Evolutionary conservation across 805 yeast species (phyloP).

Genomic region (Kuraishia capsulata): DNA sequence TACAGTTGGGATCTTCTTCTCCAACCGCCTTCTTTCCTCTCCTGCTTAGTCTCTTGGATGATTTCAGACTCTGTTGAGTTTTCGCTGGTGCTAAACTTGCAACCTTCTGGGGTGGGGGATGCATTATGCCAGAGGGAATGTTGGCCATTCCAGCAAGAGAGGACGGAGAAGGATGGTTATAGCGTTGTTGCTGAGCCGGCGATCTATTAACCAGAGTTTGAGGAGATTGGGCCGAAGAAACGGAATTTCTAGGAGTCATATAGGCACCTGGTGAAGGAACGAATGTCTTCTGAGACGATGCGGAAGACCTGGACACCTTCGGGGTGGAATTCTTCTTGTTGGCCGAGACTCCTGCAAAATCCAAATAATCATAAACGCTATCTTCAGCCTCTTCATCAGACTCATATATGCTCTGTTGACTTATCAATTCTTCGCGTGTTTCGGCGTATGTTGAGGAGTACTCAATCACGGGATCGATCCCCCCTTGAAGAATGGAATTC

Average conservation of each 20-base stretch:
- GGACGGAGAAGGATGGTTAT: not conserved
- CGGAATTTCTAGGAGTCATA: not conserved
- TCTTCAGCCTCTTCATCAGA: not conserved
- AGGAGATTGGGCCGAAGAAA: not conserved
- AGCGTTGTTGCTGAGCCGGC: not conserved
- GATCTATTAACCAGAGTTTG: not conserved
- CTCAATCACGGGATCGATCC: constrained; percentile 37
- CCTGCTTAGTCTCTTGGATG: constrained; percentile 7
- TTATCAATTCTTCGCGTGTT: not conserved
- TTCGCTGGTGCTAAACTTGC: no score
- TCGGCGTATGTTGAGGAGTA: constrained; percentile 9
- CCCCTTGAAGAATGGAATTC: constrained; percentile 55
- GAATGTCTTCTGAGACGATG: not conserved
- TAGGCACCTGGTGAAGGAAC: not conserved
- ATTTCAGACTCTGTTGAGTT: no score
- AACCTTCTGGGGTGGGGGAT: not conserved
- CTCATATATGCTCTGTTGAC: no score
- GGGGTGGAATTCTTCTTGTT: no score
- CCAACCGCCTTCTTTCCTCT: no score
- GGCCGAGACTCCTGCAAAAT: not conserved
- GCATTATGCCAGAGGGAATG: not conserved
- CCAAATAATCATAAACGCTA: not conserved
- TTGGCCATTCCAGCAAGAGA: not conserved
- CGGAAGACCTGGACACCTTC: not conserved
- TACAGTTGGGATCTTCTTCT: constrained; percentile 14